Evolutionary conservation across 805 yeast genomes (phyloP), one percentile per base, ranked within the genome.

Genomic region (Jamesozyma piceae): DNA sequence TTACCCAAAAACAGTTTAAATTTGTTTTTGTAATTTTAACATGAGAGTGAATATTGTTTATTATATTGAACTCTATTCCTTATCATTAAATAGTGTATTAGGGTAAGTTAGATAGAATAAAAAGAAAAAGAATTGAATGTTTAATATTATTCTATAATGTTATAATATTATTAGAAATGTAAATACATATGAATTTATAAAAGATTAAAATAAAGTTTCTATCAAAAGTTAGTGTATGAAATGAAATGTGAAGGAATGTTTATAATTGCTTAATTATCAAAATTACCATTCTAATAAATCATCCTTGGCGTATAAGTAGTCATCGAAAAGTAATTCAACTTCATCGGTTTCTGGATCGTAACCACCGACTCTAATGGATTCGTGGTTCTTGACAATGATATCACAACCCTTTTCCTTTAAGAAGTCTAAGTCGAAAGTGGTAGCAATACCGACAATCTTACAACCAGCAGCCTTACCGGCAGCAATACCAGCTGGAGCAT

Each of bases 381-480:
- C 68, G 65, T 83, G 73, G 67, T 83, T 86, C 58, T 79, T 76
- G 47, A 86, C 86, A 43, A 84, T 88, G 60, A 80, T 82, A 57
- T 78, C 82, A 49, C 94, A 94, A 54, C 95, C 95, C 43, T 84
- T 75, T 43, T 70, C 74, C 64, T 78, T 73, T 45, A 85, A 81
- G 58, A 73, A 73, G 47, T 77, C 80, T 32, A 83, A 74, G 49
- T 73, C 78, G 64, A 82, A 83, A 42, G 92, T 78, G 47, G 90
- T 80, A 51, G 89, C 82, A 63, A 85, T 80, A 58, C 94, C 95
- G 53, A 85, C 77, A 47, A 83, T 81, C 58, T 74, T 71, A 61
- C 92, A 87, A 46, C 89, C 94, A 21, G 92, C 89, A 43, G 74
- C 83, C 59, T 78, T 77, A 58, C 94, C 95, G 32, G 95, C 90